These are phyloP conservation scores for Scenedesmus sp. DNA, from an alignment of 163 green algal species.

Conservation along the genomic window DNA sequence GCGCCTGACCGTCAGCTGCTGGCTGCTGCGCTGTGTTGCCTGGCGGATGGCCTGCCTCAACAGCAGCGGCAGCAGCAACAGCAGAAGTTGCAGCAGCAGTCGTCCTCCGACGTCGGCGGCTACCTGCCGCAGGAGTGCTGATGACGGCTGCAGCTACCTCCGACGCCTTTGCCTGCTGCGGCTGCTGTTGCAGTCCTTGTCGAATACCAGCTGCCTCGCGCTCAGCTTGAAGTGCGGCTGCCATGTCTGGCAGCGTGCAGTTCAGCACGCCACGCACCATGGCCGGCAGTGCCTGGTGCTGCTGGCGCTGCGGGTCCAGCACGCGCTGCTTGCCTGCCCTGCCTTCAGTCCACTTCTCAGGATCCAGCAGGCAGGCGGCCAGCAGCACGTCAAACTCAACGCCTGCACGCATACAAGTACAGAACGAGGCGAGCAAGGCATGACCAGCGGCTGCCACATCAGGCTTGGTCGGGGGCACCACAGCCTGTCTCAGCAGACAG, in stretches of 20 bases:
- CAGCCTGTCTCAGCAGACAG: too few relatives aligned
- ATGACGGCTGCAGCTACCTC: not conserved
- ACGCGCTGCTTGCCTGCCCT: not conserved
- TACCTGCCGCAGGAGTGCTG: not conserved
- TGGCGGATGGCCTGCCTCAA: too few relatives aligned
- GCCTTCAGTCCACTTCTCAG: conserved; percentile 19
- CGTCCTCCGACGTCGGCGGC: not conserved
- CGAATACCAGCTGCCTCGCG: not conserved
- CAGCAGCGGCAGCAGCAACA: not conserved
- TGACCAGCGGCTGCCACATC: not conserved
- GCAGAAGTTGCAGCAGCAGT: not conserved
- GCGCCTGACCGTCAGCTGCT: not conserved
- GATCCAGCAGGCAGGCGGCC: conserved; percentile 32
- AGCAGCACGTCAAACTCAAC: conserved; percentile 48
- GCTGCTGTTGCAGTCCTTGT: not conserved
- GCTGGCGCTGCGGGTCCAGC: conserved; percentile 22
- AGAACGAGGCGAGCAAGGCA: not conserved
- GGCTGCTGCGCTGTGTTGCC: too few relatives aligned
- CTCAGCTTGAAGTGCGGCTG: conserved; percentile 1
- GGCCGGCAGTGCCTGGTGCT: conserved; percentile 7
- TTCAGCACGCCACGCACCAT: conserved; percentile 20
- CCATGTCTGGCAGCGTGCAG: conserved; percentile 18
- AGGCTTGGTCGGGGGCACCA: too few relatives aligned
- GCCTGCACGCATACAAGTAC: not conserved
- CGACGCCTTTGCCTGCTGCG: not conserved